These are phyloP conservation scores for Fusarium sp. DNA, from an alignment of 2,329 filamentous ascomycete species.

Conservation along the genomic window DNA sequence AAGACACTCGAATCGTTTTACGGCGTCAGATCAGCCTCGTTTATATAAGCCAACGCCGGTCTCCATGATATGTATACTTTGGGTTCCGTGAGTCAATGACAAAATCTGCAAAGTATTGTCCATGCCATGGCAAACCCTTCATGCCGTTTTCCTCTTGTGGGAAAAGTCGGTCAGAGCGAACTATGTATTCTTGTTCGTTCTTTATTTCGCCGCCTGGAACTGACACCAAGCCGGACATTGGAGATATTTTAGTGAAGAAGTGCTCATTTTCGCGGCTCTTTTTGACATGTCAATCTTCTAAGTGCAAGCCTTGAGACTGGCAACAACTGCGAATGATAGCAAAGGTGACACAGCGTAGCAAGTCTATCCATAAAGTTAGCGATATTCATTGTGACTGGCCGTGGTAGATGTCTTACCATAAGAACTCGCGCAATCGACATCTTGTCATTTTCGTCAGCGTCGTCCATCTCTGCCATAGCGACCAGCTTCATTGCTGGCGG, in stretches of 20 bases:
- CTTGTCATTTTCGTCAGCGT: conserved; percentile 34
- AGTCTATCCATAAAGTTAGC: conserved; percentile 7
- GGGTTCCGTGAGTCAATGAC: too few species aligned
- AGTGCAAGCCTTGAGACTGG: conserved; percentile 31
- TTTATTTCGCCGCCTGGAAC: too few species aligned
- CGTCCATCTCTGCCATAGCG: conserved; percentile 35
- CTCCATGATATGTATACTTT: neutral
- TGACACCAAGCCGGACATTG: too few species aligned
- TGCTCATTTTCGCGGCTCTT: neutral
- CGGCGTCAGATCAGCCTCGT: neutral
- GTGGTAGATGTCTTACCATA: conserved; percentile 4
- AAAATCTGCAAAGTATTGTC: too few species aligned
- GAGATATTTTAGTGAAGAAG: too few species aligned
- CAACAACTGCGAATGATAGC: conserved; percentile 30
- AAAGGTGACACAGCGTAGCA: conserved; percentile 32
- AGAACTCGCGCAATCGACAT: conserved; percentile 33
- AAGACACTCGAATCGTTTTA: neutral
- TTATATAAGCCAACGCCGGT: neutral
- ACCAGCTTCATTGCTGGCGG: conserved; percentile 33
- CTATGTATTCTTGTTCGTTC: too few species aligned
- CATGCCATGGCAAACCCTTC: too few species aligned
- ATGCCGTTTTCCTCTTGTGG: too few species aligned
- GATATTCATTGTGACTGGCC: accelerated
- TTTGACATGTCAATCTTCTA: neutral
- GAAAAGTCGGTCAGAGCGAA: too few species aligned